A percentile compares a stretch with the other conserved stretches of the same genome.
phyloP scores from a whole-genome alignment of 2,329 filamentous ascomycete species.

The Aspergillus sojae region DNA sequence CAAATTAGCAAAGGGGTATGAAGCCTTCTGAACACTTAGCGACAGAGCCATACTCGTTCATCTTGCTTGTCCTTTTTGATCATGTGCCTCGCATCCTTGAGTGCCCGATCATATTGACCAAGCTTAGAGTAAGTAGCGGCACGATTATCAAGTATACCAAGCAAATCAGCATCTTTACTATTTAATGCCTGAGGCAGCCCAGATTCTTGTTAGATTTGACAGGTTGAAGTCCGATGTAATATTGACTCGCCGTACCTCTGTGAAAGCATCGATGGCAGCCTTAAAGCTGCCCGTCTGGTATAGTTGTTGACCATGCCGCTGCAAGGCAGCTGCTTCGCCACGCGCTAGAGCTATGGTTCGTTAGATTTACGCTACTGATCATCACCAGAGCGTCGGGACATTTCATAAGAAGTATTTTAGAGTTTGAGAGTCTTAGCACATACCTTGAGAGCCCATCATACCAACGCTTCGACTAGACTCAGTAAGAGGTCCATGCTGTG shows the following conservation, averaged over 20 bases:
- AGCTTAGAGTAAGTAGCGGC: conserved; percentile 59
- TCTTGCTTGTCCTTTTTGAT: conserved; percentile 55
- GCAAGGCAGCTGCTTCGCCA: conserved; percentile 28
- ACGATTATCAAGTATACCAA: conserved; percentile 57
- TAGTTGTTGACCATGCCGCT: conserved; percentile 45
- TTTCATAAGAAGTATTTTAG: not conserved
- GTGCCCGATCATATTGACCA: conserved; percentile 51
- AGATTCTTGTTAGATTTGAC: not conserved
- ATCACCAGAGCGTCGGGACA: not conserved
- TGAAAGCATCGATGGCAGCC: conserved; percentile 47
- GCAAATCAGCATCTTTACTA: conserved; percentile 32
- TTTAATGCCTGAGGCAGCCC: conserved; percentile 38
- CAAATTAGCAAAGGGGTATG: conserved; percentile 11
- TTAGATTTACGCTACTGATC: not conserved
- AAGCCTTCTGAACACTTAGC: not conserved
- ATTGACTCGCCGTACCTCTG: conserved; percentile 33
- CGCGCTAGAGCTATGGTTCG: conserved; percentile 13
- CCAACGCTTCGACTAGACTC: not conserved
- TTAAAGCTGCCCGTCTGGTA: conserved; percentile 49
- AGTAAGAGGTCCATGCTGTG: not conserved
- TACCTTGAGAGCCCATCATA: conserved; percentile 20
- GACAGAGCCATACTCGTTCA: conserved; percentile 45
- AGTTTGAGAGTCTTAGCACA: not conserved
- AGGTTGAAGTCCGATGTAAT: not conserved
- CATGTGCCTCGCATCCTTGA: conserved; percentile 61